Percentiles rank a stretch among this genome's conserved stretches.
Evolutionary conservation across 805 yeast genomes (phyloP).

Genomic region (Schizosaccharomyces osmophilus): DNA sequence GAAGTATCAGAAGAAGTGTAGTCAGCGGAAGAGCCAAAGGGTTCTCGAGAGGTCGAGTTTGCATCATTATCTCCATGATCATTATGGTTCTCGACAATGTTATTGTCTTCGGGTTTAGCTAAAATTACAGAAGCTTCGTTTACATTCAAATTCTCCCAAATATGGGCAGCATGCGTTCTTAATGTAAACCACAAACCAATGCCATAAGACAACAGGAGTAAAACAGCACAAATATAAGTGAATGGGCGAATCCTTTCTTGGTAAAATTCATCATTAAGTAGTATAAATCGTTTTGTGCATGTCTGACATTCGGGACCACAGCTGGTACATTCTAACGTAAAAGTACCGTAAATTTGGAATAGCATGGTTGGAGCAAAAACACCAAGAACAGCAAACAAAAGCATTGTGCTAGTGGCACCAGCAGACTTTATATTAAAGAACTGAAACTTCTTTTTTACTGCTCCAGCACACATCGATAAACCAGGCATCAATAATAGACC

Average conservation of each 20-base stretch:
- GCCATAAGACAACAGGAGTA: slow-evolving; percentile 58
- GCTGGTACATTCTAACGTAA: slow-evolving; percentile 44
- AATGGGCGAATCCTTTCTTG: slow-evolving; percentile 53
- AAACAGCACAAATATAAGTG: slow-evolving; percentile 52
- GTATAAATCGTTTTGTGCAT: slow-evolving; percentile 56
- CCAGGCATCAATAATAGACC: slow-evolving; percentile 86
- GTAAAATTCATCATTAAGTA: slow-evolving; percentile 43
- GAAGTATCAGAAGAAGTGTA: background rate
- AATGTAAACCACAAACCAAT: slow-evolving; percentile 82
- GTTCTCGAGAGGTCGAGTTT: slow-evolving; percentile 4
- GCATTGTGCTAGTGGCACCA: slow-evolving; percentile 90
- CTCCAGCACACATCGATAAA: slow-evolving; percentile 92
- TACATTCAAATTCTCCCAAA: slow-evolving; percentile 29
- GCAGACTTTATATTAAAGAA: slow-evolving; percentile 89
- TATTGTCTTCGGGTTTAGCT: background rate
- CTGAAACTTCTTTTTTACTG: slow-evolving; percentile 74
- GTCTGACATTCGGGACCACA: slow-evolving; percentile 32
- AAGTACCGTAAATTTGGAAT: slow-evolving; percentile 72
- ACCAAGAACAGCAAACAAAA: slow-evolving; percentile 67
- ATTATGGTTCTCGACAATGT: background rate
- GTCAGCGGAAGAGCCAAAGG: background rate
- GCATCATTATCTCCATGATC: slow-evolving; percentile 4
- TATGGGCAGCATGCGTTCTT: slow-evolving; percentile 86
- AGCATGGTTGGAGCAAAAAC: slow-evolving; percentile 83
- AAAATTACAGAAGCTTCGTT: background rate